phyloP scores from a whole-genome alignment of 1,139 yeast genomes.

The Schwanniomyces etchellsii region DNA sequence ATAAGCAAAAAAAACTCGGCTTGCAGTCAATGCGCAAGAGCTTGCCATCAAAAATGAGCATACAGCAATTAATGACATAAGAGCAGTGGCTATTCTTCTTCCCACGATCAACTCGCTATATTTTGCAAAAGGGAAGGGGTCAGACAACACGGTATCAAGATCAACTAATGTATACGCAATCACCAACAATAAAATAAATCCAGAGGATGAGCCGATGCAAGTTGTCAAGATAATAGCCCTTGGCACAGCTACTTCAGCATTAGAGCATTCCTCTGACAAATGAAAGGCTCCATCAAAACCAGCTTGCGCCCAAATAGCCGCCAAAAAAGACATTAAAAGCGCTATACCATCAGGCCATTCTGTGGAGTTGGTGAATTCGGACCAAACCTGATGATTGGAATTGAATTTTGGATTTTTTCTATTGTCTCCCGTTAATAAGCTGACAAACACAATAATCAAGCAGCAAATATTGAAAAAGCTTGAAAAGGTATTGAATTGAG shows the following conservation, averaged over 20 bases:
- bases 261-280: constrained; percentile 64
- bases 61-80: constrained; percentile 55
- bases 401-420: constrained; percentile 47
- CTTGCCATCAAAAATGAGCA: constrained; percentile 64
- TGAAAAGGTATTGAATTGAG: constrained; percentile 49
- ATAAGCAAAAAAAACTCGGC: constrained; percentile 65
- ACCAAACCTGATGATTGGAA: constrained; percentile 49
- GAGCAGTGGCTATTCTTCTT: constrained; percentile 41
- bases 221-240: constrained; percentile 63
- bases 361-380: constrained; percentile 52
- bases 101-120: constrained; percentile 49
- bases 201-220: constrained; percentile 55
- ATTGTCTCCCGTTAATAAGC: constrained; percentile 51
- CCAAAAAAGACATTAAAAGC: constrained; percentile 54
- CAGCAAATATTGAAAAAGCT: constrained; percentile 47
- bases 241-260: constrained; percentile 62
- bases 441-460: constrained; percentile 48
- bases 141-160: constrained; percentile 43
- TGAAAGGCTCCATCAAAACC: constrained; percentile 77
- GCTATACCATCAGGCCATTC: constrained; percentile 66
- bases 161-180: constrained; percentile 61
- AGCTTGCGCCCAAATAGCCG: constrained; percentile 72
- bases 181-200: constrained; percentile 59
- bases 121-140: constrained; percentile 53
- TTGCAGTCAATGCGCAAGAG: constrained; percentile 66